Percentiles rank a stretch among this genome's conserved stretches.
These are phyloP conservation scores for Rhododendron griersonianum DNA, from an alignment of 148 eudicot genomes.

Conservation along the genomic window DNA sequence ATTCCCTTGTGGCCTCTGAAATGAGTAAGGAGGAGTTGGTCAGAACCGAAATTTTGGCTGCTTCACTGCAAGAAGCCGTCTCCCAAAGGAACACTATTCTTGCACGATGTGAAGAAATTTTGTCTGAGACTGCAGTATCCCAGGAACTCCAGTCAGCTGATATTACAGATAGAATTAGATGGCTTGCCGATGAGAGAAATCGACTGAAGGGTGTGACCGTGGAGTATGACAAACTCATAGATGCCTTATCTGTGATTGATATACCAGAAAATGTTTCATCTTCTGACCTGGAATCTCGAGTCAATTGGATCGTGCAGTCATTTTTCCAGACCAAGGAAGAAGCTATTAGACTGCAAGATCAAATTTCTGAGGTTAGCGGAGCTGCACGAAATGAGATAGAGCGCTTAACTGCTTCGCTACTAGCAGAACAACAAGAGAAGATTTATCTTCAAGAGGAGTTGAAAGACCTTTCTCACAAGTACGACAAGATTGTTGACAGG, in stretches of 20 bases:
- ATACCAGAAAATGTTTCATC: slow-evolving; percentile 57
- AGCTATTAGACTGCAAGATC: slow-evolving; percentile 44
- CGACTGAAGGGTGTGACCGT: slow-evolving; percentile 41
- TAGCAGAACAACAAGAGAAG: slow-evolving; percentile 57
- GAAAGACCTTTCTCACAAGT: slow-evolving; percentile 43
- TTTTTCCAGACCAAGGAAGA: slow-evolving; percentile 51
- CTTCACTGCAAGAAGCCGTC: slow-evolving; percentile 62
- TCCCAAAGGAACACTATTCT: slow-evolving; percentile 52
- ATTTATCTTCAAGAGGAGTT: slow-evolving; percentile 48
- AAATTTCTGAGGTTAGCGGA: slow-evolving; percentile 34
- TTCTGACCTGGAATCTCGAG: slow-evolving; percentile 55
- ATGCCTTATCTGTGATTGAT: slow-evolving; percentile 48
- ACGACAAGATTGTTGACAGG: slow-evolving; percentile 35
- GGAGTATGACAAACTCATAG: slow-evolving; percentile 41
- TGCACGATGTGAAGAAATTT: slow-evolving; percentile 52
- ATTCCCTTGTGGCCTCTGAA: slow-evolving; percentile 66
- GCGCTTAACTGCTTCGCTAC: slow-evolving; percentile 43
- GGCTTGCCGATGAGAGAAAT: slow-evolving; percentile 67
- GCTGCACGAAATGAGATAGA: slow-evolving; percentile 50
- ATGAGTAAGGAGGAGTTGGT: slow-evolving; percentile 50
- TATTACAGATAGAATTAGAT: slow-evolving; percentile 52
- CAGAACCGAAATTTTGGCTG: slow-evolving; percentile 46
- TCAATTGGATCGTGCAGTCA: slow-evolving; percentile 66
- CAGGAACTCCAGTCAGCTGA: slow-evolving; percentile 44
- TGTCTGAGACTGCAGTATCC: slow-evolving; percentile 36